Evolutionary conservation across 768 basidiomycete genomes (phyloP), one percentile per base, ranked within the genome.

Genomic region (Collybiopsis confluens): DNA sequence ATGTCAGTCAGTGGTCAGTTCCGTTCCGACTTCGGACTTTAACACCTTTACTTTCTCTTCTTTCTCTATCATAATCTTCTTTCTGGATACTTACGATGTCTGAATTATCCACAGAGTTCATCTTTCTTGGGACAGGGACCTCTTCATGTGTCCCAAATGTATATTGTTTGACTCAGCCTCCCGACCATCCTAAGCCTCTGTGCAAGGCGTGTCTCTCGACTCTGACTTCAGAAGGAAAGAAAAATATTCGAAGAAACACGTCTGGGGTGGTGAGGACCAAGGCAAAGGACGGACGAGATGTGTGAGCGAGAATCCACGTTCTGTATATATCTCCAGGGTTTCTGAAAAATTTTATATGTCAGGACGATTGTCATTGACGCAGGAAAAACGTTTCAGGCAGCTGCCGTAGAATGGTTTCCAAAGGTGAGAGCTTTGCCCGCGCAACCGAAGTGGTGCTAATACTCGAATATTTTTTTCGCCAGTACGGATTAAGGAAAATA

Each of bases 181-280:
- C 82, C 13, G 72, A 70, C 9, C 71, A 62, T 10, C 23, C 21
- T 5, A 48, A 11, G 21, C 68, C 62, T 3, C 67, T 68, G 28
- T 90, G 89, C 64, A 70, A 67, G 55, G 84, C 88, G 0, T 90
- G 90, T 60, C 68, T 85, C 44, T 85, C 86, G 33, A 83, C 88
- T 26, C 70, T 85, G 56, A 77, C 65, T 0, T 80, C 82, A 0
- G 82, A 83, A 56, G 91, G 92, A 11, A 86, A 82, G 78, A 90
- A 84, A 70, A 97, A 96, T 60, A 78, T 84, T 33, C 69, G 94
- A 43, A 79, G 94, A 50, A 96, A 96, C 64, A 95, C 92, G 7
- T 85, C 87, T 54, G 83, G 78, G 15, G 80, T 86, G 2, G 59
- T 92, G 49, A 73, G 85, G 45, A 69, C 82, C 53, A 67, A 62